Evolutionary conservation across 345 rosid genomes (phyloP).

Genomic region (Atalantia buxifolia): DNA sequence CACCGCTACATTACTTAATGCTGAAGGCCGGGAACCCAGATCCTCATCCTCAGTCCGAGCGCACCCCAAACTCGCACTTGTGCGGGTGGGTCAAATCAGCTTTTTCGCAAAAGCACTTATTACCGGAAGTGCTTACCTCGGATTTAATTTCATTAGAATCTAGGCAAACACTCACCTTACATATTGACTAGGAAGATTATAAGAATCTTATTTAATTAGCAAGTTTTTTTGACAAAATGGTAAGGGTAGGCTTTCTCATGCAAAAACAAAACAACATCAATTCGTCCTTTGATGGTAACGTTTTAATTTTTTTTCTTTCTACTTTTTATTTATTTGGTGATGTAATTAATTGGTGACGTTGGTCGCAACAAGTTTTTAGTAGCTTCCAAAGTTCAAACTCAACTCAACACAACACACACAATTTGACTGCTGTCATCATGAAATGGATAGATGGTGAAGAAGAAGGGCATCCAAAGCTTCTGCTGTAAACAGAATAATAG

Average conservation of each 20-base stretch:
- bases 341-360: not conserved
- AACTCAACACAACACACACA: not conserved
- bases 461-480: slow-evolving; percentile 15
- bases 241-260: not conserved
- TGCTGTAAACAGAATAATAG: not conserved
- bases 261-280: not conserved
- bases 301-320: not conserved
- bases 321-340: too few species aligned
- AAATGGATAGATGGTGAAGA: not conserved
- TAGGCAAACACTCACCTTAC: not conserved
- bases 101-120: not conserved
- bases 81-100: not conserved
- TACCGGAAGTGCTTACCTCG: not conserved
- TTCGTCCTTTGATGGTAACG: slow-evolving; percentile 1
- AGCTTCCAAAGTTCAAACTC: not conserved
- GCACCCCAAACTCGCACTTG: not conserved
- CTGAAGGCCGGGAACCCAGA: not conserved
- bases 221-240: not conserved
- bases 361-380: not conserved
- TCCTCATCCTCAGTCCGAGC: not conserved
- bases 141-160: not conserved
- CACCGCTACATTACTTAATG: not conserved
- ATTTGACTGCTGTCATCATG: not conserved
- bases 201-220: not conserved
- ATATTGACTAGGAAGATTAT: not conserved